These are phyloP conservation scores for Cytospora schulzeri DNA, from an alignment of 2,329 filamentous ascomycete genomes.

Conservation along the genomic window DNA sequence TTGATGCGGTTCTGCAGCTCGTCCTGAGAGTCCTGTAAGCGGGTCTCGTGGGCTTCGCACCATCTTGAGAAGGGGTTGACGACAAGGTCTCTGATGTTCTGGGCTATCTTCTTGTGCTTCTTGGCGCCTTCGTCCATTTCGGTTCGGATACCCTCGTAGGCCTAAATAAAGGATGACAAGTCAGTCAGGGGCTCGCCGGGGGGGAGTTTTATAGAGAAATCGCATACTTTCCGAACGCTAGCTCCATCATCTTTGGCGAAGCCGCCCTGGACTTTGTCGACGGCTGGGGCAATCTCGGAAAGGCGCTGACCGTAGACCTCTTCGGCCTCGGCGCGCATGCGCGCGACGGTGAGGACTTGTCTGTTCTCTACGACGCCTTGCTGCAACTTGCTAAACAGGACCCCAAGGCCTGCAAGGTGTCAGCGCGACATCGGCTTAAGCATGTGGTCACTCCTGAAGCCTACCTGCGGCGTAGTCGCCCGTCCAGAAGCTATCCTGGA, in stretches of 20 bases:
- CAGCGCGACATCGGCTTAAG: constrained; percentile 26
- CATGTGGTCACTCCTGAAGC: constrained; percentile 32
- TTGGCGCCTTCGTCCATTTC: constrained; percentile 91
- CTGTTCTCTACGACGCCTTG: constrained; percentile 95
- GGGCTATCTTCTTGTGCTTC: constrained; percentile 93
- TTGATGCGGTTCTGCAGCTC: constrained; percentile 90
- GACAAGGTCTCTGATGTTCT: constrained; percentile 94
- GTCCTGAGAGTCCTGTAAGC: constrained; percentile 92
- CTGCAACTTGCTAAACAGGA: constrained; percentile 94
- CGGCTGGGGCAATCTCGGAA: constrained; percentile 76
- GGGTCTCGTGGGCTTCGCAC: constrained; percentile 91
- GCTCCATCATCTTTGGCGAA: constrained; percentile 93
- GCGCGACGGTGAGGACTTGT: constrained; percentile 87
- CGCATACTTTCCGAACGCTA: constrained; percentile 83
- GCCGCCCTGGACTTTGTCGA: constrained; percentile 80
- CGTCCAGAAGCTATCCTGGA: constrained; percentile 97
- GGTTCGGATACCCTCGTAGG: constrained; percentile 87
- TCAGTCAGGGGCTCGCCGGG: neutral
- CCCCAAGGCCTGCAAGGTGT: constrained; percentile 68
- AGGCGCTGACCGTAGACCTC: constrained; percentile 83
- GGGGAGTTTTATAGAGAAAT: neutral
- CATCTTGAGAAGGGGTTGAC: constrained; percentile 92
- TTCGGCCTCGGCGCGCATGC: constrained; percentile 93
- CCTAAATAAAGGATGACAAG: constrained; percentile 52
- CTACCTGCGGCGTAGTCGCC: constrained; percentile 92